Evolutionary conservation across 202 grass and related monocot species (phyloP).

Genomic region (Eragrostis tef): DNA sequence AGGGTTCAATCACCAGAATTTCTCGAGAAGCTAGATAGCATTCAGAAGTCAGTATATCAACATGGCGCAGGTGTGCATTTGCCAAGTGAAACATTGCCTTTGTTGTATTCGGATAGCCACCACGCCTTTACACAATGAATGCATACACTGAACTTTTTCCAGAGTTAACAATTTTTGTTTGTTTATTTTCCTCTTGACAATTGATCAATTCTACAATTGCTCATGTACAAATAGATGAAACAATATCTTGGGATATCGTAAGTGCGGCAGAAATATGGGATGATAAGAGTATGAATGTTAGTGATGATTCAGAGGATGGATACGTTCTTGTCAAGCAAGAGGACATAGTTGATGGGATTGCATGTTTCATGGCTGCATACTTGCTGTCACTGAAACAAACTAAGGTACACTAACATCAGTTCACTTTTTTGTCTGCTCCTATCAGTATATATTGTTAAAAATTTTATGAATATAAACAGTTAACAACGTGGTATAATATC

Average conservation of each 20-base stretch:
- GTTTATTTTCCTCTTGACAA: background rate
- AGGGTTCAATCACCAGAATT: conserved; percentile 96
- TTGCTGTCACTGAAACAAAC: conserved; percentile 83
- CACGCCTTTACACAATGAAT: background rate
- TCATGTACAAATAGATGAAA: conserved; percentile 66
- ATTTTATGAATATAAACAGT: background rate
- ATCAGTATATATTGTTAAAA: conserved; percentile 19
- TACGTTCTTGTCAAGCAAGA: conserved; percentile 95
- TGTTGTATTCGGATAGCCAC: background rate
- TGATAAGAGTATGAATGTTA: conserved; percentile 59
- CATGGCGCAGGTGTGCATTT: conserved; percentile 53
- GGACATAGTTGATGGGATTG: conserved; percentile 94
- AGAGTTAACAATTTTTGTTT: background rate
- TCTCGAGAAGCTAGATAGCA: conserved; percentile 79
- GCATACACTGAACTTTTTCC: conserved; percentile 1
- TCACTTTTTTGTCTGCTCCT: background rate
- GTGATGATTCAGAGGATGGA: conserved; percentile 76
- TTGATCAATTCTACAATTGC: conserved; percentile 36
- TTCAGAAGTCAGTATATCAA: conserved; percentile 70
- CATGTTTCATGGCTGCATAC: conserved; percentile 95
- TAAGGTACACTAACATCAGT: conserved; percentile 61
- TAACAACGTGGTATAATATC: background rate
- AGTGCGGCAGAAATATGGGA: conserved; percentile 77
- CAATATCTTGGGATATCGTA: conserved; percentile 82
- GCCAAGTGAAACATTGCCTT: background rate